Evolutionary conservation across 208 protist genomes (phyloP).

Genomic region (Leishmania tarentolae): DNA sequence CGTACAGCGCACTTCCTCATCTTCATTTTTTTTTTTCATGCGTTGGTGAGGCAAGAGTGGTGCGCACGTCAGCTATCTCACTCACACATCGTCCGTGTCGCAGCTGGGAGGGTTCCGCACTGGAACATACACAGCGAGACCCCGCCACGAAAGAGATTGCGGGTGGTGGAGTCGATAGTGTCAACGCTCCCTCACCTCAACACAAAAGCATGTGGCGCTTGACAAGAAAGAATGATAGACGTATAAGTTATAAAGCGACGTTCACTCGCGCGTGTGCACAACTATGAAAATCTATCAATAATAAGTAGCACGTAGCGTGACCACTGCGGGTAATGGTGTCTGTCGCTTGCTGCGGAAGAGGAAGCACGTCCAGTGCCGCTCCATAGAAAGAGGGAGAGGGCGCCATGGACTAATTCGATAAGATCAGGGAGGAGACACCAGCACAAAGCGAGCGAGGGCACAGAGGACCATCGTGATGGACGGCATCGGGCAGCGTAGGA

Average conservation of each 20-base stretch:
- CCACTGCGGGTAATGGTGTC: too few relatives aligned
- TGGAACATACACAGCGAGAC: not conserved
- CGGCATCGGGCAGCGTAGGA: not conserved
- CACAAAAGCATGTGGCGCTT: not conserved
- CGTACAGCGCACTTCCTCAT: not conserved
- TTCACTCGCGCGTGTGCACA: not conserved
- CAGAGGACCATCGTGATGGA: conserved; percentile 35
- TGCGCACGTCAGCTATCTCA: not conserved
- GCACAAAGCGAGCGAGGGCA: conserved; percentile 1
- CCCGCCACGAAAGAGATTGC: not conserved
- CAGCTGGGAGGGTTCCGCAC: not conserved
- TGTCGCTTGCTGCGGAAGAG: not conserved
- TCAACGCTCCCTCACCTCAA: not conserved
- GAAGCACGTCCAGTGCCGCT: not conserved
- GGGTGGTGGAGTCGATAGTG: not conserved
- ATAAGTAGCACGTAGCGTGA: not conserved
- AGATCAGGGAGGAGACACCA: too few relatives aligned
- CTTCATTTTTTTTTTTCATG: not conserved
- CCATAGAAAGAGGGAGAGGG: not conserved
- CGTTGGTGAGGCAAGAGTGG: not conserved
- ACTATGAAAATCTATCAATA: not conserved
- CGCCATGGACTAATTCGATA: not conserved
- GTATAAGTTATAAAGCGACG: not conserved
- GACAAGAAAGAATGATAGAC: not conserved
- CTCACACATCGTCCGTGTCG: not conserved